Evolutionary conservation across 2,329 filamentous ascomycete genomes (phyloP), one percentile per base, ranked within the genome.

Genomic region (Fusarium tanahbumbuense): DNA sequence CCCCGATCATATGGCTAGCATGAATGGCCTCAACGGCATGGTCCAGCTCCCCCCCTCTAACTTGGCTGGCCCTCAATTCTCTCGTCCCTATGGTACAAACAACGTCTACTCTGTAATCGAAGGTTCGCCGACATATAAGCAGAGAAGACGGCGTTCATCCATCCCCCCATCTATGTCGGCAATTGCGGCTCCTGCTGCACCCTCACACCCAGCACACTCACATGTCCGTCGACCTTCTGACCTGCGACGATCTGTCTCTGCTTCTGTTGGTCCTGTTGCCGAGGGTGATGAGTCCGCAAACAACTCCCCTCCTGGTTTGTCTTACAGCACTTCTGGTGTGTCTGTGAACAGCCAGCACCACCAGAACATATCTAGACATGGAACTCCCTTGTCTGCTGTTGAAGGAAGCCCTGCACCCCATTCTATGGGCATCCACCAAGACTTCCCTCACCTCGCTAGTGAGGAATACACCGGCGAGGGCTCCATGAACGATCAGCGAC

Each of bases 91-190:
- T 73, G 87, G 86, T 64, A 79, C 84, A 55, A 92, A 91, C 80
- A 97, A 93, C 79, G 92, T 96, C 73, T 98, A 97, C 84, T 95
- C 93, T 50, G 94, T 97, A 52, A 96, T 98, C 78, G 96, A 99
- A 83, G 96, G 96, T 50, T 99, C 96, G 28, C 96, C 96, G 15
- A 98, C 96, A 40, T 99, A 99, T 85, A 99, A 99, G 88, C 96
- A 98, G 85, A 90, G 96, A 75, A 89, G 96, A 80, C 90, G 96
- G 73, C 92, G 96, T 68, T 98, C 96, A 37, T 98, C 95, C 44
- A 93, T 98, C 68, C 94, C 95, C 25, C 91, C 93, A 15, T 89
- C 91, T 72, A 89, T 94, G 79, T 86, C 87, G 61, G 88, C 87
- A 46, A 90, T 92, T 65, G 88, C 91, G 68, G 89, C 89, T 52